Conservation (phyloP, 768 basidiomycete species). For the Lactarius akahatsu region DNA sequence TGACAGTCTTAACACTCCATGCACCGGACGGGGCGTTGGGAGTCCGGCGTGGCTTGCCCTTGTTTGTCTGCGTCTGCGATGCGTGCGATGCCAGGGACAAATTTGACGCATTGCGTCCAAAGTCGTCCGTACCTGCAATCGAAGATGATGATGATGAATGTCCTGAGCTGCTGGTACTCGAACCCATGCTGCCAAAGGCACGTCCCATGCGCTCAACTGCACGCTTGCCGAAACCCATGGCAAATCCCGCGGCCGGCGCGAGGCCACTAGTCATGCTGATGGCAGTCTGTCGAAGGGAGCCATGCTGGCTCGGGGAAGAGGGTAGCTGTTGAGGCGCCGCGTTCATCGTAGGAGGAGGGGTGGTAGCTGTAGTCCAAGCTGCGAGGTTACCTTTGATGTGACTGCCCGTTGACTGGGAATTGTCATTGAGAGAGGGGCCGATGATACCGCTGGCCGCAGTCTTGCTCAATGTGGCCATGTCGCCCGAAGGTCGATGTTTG, state of each 20-base stretch:
- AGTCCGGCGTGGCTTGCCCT: conserved; percentile 48
- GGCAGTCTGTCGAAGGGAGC: conserved; percentile 58
- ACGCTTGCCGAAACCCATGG: conserved; percentile 51
- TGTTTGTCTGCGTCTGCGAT: conserved; percentile 24
- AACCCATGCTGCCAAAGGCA: conserved; percentile 24
- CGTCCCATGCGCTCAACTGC: conserved; percentile 69
- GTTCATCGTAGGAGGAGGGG: conserved; percentile 32
- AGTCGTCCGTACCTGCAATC: conserved; percentile 13
- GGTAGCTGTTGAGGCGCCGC: conserved; percentile 35
- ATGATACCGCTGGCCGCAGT: conserved; percentile 46
- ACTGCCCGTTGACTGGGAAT: conserved; percentile 39
- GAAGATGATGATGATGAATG: conserved; percentile 43
- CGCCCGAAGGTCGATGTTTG: conserved; percentile 22
- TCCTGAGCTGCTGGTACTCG: conserved; percentile 11
- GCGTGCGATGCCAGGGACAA: conserved; percentile 25
- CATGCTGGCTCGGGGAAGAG: conserved; percentile 29
- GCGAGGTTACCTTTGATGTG: conserved; percentile 50
- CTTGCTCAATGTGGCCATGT: conserved; percentile 44
- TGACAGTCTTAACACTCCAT: conserved; percentile 34
- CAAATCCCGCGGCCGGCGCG: conserved; percentile 71
- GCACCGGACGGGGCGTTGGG: conserved; percentile 61
- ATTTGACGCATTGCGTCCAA: conserved; percentile 28
- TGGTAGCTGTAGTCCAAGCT: conserved; percentile 42
- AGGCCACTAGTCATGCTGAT: conserved; percentile 70
- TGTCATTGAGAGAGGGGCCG: conserved; percentile 37